Base-by-base conservation (phyloP, 2,329 filamentous ascomycete species). In the Westerdykella sp. region DNA sequence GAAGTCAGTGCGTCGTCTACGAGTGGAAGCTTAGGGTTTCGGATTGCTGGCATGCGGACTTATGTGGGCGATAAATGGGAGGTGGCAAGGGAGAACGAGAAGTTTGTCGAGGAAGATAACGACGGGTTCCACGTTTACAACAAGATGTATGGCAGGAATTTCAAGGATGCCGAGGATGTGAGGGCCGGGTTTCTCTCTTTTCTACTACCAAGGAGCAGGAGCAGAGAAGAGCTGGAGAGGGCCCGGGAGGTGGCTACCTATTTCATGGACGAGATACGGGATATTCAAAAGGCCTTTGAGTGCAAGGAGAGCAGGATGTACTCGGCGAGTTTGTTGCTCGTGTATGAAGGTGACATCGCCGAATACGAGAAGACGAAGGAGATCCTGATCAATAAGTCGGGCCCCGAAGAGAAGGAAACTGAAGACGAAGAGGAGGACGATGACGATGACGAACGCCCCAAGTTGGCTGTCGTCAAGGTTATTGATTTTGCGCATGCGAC, bases 401-500 rank as follows among this genome's bases (percentile, higher is more conserved):
- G 55, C 46, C 54, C 49, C 43, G 53, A 56, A 48, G 57, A 62
- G 22, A 65, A 69, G 39, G 66, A 67, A 15, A 66, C 69, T 25
- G 69, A 71, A n/a, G 71, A 72, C 9, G 68, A 76, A 1, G 72
- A 71, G 14, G 66, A 69, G 23, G 69, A 70, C 13, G 71, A 72
- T 7, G 68, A 76, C 2, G 72, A 71, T 47, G 60, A 62, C 25
- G 55, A 53, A 34, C 41, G 62, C 12, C 84, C 84, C 0, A 83
- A 83, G 55, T 79, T 95, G 35, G 87, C 84, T 57, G 78, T 81
- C 11, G 75, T 96, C 39, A 93, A 91, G 62, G 75, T 98, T 50
- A 98, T 98, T 55, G 93, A 98, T 66, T 98, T 98, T 74, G 93
- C 93, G 1, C 93, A 98, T 67, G 93, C 93, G 10, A 71, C 74